A percentile compares a stretch with the other conserved stretches of the same genome.
Evolutionary conservation across 495 filamentous ascomycete genomes (phyloP).

Genomic region (Penicillium samsonianum): DNA sequence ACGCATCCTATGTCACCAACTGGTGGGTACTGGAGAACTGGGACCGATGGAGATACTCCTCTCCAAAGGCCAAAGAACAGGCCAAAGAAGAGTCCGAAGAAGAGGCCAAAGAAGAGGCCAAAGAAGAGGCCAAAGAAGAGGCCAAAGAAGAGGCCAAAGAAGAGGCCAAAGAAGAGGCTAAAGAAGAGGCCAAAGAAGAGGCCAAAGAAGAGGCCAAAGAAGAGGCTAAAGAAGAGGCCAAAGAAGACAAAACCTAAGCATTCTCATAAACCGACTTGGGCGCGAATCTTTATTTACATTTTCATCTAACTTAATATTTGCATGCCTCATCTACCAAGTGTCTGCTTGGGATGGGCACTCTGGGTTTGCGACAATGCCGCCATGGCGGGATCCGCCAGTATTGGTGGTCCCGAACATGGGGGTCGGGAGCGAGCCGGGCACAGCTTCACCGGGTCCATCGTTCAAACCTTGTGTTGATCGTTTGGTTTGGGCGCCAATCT

Average conservation of each 20-base stretch:
- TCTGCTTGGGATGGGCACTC: constrained; percentile 1
- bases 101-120: neutral
- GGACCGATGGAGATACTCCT: constrained; percentile 23
- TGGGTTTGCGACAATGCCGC: neutral
- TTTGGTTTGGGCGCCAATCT: neutral
- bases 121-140: neutral
- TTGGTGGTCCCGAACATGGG: neutral
- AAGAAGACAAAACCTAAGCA: constrained; percentile 3
- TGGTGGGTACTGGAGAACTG: constrained; percentile 50
- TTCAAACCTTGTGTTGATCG: neutral
- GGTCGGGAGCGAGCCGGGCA: neutral
- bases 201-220: neutral
- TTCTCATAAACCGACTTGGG: neutral
- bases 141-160: neutral
- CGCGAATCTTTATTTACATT: constrained; percentile 8
- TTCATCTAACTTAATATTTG: constrained; percentile 13
- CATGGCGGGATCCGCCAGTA: neutral
- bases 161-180: neutral
- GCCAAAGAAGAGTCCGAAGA: no score
- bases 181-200: neutral
- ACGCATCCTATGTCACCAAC: constrained; percentile 45
- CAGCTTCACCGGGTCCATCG: neutral
- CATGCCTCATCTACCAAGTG: constrained; percentile 8
- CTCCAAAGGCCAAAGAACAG: constrained; percentile 1
- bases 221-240: neutral